Percentiles rank a stretch among this genome's conserved stretches.
Conservation (phyloP, 306 rosid genomes). For the Citrullus mucosospermus region DNA sequence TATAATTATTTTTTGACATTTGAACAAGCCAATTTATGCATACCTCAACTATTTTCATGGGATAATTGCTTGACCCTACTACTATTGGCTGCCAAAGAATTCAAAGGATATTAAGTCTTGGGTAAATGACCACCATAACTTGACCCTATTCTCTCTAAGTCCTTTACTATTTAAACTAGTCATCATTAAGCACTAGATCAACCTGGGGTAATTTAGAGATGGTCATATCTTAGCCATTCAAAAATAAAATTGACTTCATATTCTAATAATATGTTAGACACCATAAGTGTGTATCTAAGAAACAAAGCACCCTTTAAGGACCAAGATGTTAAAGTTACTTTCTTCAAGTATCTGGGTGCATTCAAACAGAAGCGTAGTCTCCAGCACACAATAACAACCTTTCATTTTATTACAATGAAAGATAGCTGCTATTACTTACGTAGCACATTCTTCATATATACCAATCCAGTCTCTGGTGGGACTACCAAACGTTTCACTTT, state of each 20-base stretch:
- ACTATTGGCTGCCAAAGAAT: not conserved
- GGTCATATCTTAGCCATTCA: not conserved
- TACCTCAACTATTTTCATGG: not conserved
- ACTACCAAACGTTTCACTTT: slow-evolving; percentile 81
- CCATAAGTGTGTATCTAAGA: not conserved
- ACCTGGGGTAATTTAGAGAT: not conserved
- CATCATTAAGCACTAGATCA: not conserved
- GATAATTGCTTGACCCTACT: not conserved
- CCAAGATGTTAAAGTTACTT: not conserved
- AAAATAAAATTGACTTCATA: not conserved
- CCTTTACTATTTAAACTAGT: not conserved
- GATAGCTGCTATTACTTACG: slow-evolving; percentile 24
- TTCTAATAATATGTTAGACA: not conserved
- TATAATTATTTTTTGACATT: not conserved
- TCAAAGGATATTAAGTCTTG: not conserved
- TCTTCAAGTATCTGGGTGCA: not conserved
- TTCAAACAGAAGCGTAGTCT: not conserved
- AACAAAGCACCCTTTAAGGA: not conserved
- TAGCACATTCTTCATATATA: slow-evolving; percentile 86
- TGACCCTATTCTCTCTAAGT: not conserved
- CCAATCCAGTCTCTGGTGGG: slow-evolving; percentile 87
- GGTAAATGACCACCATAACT: not conserved
- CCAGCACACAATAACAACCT: not conserved
- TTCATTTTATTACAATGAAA: not conserved
- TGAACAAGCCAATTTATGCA: not conserved